Evolutionary conservation across 2,329 filamentous ascomycete species (phyloP).

Genomic region (Hypoxylon sp.): DNA sequence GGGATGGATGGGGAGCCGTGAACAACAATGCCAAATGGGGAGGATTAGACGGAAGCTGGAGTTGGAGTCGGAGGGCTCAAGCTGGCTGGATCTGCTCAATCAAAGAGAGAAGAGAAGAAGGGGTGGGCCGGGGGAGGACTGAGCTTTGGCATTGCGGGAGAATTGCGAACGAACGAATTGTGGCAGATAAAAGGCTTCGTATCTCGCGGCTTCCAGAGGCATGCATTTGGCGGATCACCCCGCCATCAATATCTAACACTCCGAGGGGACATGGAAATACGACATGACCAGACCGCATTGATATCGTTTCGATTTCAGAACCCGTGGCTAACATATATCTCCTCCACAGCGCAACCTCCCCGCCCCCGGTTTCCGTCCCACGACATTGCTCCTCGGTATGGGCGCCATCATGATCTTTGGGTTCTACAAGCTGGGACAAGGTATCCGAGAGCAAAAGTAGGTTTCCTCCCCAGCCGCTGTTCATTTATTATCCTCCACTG

Average conservation of each 20-base stretch:
- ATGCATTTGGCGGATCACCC: neutral
- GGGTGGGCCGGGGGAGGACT: neutral
- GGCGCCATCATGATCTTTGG: conserved; percentile 88
- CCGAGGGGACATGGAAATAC: neutral
- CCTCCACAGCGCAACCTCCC: conserved; percentile 85
- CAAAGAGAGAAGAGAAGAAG: neutral
- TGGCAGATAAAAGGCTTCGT: neutral
- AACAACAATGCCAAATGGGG: neutral
- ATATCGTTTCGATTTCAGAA: neutral
- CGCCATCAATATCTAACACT: neutral
- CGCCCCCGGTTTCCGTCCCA: conserved; percentile 88
- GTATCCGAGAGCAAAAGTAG: conserved; percentile 92
- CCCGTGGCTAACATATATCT: conserved; percentile 41
- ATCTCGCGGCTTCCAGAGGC: neutral
- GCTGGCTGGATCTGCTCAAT: neutral
- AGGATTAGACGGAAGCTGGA: neutral
- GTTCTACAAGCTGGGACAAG: conserved; percentile 87
- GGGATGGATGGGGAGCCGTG: neutral
- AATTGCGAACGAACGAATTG: neutral
- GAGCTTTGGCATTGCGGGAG: neutral
- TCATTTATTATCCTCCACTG: neutral
- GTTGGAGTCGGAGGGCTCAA: no score
- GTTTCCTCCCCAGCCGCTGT: conserved; percentile 53
- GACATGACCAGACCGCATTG: neutral
- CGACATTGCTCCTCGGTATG: conserved; percentile 82